Evolutionary conservation across 2,329 filamentous ascomycete species (phyloP).

Genomic region (Stagonosporopsis tanaceti): DNA sequence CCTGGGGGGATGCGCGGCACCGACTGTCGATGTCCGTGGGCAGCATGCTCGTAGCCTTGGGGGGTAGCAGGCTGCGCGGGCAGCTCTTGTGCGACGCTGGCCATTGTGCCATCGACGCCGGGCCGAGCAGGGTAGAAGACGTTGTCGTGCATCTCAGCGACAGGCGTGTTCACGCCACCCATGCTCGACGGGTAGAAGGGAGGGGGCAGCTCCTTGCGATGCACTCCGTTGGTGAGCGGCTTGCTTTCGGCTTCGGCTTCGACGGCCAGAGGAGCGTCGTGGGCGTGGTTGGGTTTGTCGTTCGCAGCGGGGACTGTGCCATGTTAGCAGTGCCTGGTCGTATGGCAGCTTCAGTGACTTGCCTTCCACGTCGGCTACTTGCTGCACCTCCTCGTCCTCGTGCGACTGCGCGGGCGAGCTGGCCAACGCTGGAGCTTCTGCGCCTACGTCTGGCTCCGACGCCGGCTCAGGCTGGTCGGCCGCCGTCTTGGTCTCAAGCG

Average conservation of each 20-base stretch:
- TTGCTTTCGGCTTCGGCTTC: slow-evolving; percentile 17
- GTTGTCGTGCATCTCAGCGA: slow-evolving; percentile 27
- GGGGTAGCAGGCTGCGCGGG: slow-evolving; percentile 46
- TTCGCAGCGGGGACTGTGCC: slow-evolving; percentile 10
- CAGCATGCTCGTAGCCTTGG: slow-evolving; percentile 27
- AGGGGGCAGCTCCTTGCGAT: slow-evolving; percentile 44
- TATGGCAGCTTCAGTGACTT: slow-evolving; percentile 14
- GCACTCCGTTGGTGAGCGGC: slow-evolving; percentile 32
- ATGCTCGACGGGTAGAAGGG: slow-evolving; percentile 46
- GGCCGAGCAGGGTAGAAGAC: slow-evolving; percentile 35
- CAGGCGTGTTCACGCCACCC: slow-evolving; percentile 34
- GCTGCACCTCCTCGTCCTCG: slow-evolving; percentile 26
- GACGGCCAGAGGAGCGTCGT: slow-evolving; percentile 2
- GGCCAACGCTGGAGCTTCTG: slow-evolving; percentile 6
- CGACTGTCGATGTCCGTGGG: slow-evolving; percentile 28
- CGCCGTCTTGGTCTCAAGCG: slow-evolving; percentile 40
- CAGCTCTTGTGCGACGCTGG: slow-evolving; percentile 50
- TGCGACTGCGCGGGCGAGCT: slow-evolving; percentile 27
- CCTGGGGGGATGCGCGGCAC: slow-evolving; percentile 43
- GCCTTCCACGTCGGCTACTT: slow-evolving; percentile 29
- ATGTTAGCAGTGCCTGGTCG: not conserved
- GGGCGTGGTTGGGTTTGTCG: slow-evolving; percentile 13
- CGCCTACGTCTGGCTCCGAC: slow-evolving; percentile 2
- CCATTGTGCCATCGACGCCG: slow-evolving; percentile 48
- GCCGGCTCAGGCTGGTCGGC: slow-evolving; percentile 21